A percentile compares a stretch with the other conserved stretches of the same genome.
Conservation (phyloP, 192 early-diverging fungal species). For the Helicostylum pulchrum region DNA sequence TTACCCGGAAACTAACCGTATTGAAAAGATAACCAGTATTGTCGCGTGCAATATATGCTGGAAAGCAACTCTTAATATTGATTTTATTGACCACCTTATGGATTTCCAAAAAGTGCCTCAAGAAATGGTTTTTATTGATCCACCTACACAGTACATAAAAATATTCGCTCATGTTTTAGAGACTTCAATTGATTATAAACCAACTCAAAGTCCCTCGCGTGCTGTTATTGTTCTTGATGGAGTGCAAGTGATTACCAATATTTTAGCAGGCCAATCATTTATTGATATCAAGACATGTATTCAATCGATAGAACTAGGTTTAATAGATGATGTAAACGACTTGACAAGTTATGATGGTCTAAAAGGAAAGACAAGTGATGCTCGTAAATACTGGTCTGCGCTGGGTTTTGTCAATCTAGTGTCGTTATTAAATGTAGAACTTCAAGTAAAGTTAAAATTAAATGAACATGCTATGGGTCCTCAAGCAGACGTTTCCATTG, state of each 20-base stretch:
- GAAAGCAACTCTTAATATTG: slow-evolving; percentile 36
- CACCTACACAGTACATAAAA: slow-evolving; percentile 55
- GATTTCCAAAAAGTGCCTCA: slow-evolving; percentile 58
- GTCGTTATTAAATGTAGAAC: slow-evolving; percentile 10
- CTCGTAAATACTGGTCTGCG: slow-evolving; percentile 22
- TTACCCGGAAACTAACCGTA: slow-evolving; percentile 49
- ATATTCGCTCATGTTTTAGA: slow-evolving; percentile 56
- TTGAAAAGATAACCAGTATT: slow-evolving; percentile 57
- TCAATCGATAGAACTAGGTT: slow-evolving; percentile 47
- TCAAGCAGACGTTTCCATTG: slow-evolving; percentile 1
- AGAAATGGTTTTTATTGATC: slow-evolving; percentile 43
- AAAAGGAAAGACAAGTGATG: slow-evolving; percentile 22
- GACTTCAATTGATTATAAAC: slow-evolving; percentile 59
- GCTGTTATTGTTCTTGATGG: slow-evolving; percentile 53
- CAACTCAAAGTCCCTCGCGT: slow-evolving; percentile 46
- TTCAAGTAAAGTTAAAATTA: slow-evolving; percentile 19
- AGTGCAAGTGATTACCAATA: slow-evolving; percentile 58
- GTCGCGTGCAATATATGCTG: slow-evolving; percentile 50
- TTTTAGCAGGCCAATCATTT: slow-evolving; percentile 62
- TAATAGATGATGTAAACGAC: slow-evolving; percentile 46
- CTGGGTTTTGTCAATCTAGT: slow-evolving; percentile 16
- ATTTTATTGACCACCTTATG: slow-evolving; percentile 49
- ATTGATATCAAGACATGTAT: slow-evolving; percentile 48
- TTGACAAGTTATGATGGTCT: slow-evolving; percentile 21
- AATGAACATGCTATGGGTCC: slow-evolving; percentile 8